These are phyloP conservation scores for Friedmanniomyces simplex DNA, from an alignment of 495 filamentous ascomycete species.

Conservation along the genomic window DNA sequence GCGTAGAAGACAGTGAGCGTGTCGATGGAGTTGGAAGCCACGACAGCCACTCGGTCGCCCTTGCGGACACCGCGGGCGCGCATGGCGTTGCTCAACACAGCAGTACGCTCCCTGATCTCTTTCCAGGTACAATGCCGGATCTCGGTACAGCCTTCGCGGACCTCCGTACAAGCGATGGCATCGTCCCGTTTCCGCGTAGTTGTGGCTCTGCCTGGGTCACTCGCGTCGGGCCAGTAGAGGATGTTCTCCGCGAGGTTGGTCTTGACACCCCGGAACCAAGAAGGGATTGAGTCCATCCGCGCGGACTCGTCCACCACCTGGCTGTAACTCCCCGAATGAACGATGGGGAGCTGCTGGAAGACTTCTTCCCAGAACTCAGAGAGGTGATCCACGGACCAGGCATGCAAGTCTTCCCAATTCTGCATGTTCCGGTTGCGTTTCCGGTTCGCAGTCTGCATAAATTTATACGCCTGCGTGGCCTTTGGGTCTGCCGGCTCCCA, in stretches of 20 bases:
- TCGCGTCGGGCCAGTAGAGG: constrained; percentile 38
- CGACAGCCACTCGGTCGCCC: constrained; percentile 63
- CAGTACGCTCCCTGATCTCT: constrained; percentile 47
- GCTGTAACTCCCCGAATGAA: constrained; percentile 38
- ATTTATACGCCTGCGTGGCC: constrained; percentile 24
- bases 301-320: constrained; percentile 52
- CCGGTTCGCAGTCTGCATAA: constrained; percentile 29
- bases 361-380: constrained; percentile 57
- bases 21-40: constrained; percentile 63
- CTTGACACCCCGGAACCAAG: constrained; percentile 54
- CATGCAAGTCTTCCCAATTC: constrained; percentile 55
- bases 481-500: constrained; percentile 32
- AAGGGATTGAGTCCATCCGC: constrained; percentile 56
- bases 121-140: constrained; percentile 51
- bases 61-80: constrained; percentile 48
- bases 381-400: constrained; percentile 47
- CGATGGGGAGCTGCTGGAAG: constrained; percentile 48
- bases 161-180: constrained; percentile 58
- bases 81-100: constrained; percentile 50
- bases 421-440: constrained; percentile 28
- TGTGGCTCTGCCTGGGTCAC: constrained; percentile 26
- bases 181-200: constrained; percentile 54
- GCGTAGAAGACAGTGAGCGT: constrained; percentile 58
- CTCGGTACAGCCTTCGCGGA: constrained; percentile 56
- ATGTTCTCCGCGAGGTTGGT: constrained; percentile 59